Evolutionary conservation across 495 filamentous ascomycete genomes (phyloP).

Genomic region (Penicillium parvum): DNA sequence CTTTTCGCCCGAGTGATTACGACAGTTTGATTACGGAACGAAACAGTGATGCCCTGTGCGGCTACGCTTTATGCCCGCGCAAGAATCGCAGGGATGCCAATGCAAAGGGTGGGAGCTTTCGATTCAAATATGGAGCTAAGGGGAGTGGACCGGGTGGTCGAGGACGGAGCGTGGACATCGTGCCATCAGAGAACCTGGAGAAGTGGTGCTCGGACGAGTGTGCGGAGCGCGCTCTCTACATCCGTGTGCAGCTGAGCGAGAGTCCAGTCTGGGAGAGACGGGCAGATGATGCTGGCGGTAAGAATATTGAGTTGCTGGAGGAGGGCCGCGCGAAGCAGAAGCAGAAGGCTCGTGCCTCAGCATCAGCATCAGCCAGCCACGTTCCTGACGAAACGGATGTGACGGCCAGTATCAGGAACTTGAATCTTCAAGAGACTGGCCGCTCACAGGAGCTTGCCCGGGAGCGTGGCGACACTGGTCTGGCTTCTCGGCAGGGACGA

Average conservation of each 20-base stretch:
- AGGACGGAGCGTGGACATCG: constrained; percentile 51
- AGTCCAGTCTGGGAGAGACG: constrained; percentile 72
- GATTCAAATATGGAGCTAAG: constrained; percentile 45
- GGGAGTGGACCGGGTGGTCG: constrained; percentile 50
- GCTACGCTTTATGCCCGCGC: constrained; percentile 71
- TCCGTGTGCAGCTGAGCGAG: constrained; percentile 79
- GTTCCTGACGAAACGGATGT: constrained; percentile 20
- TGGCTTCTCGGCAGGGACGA: constrained; percentile 26
- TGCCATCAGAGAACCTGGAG: constrained; percentile 64
- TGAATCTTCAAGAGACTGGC: constrained; percentile 27
- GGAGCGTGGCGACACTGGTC: constrained; percentile 43
- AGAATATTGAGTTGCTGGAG: constrained; percentile 51
- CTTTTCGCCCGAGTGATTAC: constrained; percentile 85
- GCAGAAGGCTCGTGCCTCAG: constrained; percentile 11
- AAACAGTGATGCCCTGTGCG: constrained; percentile 72
- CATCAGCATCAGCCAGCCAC: background rate
- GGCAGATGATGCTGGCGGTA: constrained; percentile 33
- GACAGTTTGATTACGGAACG: constrained; percentile 82
- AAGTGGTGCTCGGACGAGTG: constrained; percentile 85
- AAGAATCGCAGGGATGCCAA: constrained; percentile 45
- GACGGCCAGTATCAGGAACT: constrained; percentile 27
- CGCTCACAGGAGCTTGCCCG: constrained; percentile 39
- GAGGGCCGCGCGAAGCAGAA: constrained; percentile 29
- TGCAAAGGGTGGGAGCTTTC: constrained; percentile 35
- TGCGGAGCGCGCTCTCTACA: constrained; percentile 70